Conservation (phyloP, 2,329 filamentous ascomycete species). For the Dryadomyces quercivorus region DNA sequence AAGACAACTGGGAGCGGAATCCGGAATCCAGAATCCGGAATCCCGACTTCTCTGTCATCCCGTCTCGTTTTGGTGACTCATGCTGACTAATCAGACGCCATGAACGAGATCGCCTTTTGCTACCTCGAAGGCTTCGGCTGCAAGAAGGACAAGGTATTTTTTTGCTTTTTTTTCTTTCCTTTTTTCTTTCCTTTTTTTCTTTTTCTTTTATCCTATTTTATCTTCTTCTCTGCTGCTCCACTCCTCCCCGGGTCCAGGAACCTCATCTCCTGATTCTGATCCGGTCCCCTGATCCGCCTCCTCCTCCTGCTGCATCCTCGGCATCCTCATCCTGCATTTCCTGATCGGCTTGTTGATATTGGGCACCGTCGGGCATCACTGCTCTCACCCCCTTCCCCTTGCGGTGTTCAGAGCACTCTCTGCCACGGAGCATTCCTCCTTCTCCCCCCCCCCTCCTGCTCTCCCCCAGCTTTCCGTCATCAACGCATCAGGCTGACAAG, state of each 20-base stretch:
- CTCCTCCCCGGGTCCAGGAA: background rate
- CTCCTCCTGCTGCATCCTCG: too few species aligned
- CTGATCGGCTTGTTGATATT: background rate
- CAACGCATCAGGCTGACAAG: conserved; percentile 38
- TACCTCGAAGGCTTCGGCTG: conserved; percentile 94
- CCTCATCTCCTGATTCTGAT: background rate
- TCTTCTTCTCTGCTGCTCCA: too few species aligned
- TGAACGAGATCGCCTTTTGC: conserved; percentile 96
- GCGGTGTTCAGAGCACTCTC: too few species aligned
- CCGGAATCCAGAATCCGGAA: too few species aligned
- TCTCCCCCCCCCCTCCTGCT: background rate
- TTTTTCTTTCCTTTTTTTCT: too few species aligned
- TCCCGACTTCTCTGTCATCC: too few species aligned
- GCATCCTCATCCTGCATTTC: background rate
- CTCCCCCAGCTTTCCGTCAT: background rate
- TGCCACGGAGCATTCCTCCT: too few species aligned
- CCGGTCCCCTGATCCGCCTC: too few species aligned
- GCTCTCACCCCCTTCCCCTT: background rate
- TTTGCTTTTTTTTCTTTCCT: too few species aligned
- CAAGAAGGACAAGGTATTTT: conserved; percentile 86
- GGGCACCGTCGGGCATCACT: background rate
- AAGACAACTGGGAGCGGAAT: too few species aligned
- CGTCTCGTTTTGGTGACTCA: too few species aligned
- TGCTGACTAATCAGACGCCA: conserved; percentile 52
- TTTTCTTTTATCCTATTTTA: too few species aligned